Base-by-base conservation (phyloP, 2,329 filamentous ascomycete species). In the Ophiocordyceps sinensis region DNA sequence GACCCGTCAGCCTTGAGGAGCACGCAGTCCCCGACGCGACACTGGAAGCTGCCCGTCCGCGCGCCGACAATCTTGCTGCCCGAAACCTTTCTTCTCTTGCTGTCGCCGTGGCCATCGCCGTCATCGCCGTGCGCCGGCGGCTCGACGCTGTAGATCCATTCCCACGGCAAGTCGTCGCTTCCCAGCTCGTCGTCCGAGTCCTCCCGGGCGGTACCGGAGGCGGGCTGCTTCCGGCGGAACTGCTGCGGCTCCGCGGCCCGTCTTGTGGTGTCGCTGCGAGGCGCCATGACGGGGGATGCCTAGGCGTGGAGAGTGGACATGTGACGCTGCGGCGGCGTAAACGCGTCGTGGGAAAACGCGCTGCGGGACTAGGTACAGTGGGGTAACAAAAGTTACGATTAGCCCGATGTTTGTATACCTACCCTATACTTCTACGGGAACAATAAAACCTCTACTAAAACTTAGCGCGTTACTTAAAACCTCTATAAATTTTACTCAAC, bases 151-250 rank as follows among this genome's bases (percentile, higher is more conserved):
- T 89, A 87, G 36, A 89, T 73, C 82, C 83, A 89, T 62, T 85
- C 73, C 85, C 85, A 91, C 0, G 79, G 75, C 37, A 72, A 64
- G 51, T 86, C 82, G 39, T 84, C 78, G 30, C 73, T 67, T 26
- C 78, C 82, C 21, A 93, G 73, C 58, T 94, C 89, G 59, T 94
- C 87, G 57, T 94, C 87, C 0, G 85, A 93, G 57, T 94, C 82
- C 45, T 91, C 84, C 51, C 82, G 71, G 7, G 67, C 62, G 11
- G 87, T 68, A 28, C 79, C 81, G 60, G 76, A 46, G 10, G 46
- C 42, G 3, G 36, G 37, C 36, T 50, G 46, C 28, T 47, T 51
- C 6, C 41, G 46, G 19, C 51, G 47, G 21, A 40, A 37, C 7
- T 41, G 44, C 8, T 41, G 44, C 14, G 54, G 39, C 44, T 51